Evolutionary conservation across 148 eudicot genomes (phyloP).

Genomic region (Camellia sinensis): DNA sequence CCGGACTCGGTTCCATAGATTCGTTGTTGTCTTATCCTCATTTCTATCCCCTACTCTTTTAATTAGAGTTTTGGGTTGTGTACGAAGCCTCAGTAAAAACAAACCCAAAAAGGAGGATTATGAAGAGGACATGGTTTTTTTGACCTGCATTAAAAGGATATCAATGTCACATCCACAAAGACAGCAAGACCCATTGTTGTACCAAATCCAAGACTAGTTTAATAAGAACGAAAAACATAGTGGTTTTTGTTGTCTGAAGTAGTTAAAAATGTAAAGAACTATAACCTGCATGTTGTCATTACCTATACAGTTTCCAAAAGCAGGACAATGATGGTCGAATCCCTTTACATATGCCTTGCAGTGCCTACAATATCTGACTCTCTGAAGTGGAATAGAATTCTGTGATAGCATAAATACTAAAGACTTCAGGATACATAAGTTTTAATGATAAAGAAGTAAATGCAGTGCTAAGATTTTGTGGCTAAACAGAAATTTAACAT

Average conservation of each 20-base stretch:
- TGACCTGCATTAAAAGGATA: slow-evolving; percentile 43
- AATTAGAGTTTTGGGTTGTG: slow-evolving; percentile 31
- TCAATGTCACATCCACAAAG: slow-evolving; percentile 4
- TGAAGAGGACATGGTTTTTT: slow-evolving; percentile 54
- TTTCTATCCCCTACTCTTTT: no score
- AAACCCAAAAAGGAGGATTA: slow-evolving; percentile 57
- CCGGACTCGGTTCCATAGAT: no score
- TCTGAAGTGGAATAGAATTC: slow-evolving; percentile 13
- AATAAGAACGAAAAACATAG: no score
- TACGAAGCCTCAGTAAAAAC: slow-evolving; percentile 49
- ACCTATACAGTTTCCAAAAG: slow-evolving; percentile 93
- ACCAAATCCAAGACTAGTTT: neutral
- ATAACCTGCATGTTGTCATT: slow-evolving; percentile 11
- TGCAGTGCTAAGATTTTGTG: neutral
- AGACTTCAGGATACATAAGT: neutral
- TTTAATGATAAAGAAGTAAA: neutral
- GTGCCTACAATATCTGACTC: slow-evolving; percentile 63
- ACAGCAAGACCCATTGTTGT: neutral
- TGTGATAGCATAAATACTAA: neutral
- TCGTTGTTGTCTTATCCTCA: no score
- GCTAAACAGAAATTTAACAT: neutral
- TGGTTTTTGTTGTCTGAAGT: no score
- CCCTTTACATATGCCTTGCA: slow-evolving; percentile 69
- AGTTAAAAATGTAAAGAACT: neutral
- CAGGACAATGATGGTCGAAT: slow-evolving; percentile 93